phyloP scores from a whole-genome alignment of 495 filamentous ascomycete genomes.

The Pyrenula massariospora region DNA sequence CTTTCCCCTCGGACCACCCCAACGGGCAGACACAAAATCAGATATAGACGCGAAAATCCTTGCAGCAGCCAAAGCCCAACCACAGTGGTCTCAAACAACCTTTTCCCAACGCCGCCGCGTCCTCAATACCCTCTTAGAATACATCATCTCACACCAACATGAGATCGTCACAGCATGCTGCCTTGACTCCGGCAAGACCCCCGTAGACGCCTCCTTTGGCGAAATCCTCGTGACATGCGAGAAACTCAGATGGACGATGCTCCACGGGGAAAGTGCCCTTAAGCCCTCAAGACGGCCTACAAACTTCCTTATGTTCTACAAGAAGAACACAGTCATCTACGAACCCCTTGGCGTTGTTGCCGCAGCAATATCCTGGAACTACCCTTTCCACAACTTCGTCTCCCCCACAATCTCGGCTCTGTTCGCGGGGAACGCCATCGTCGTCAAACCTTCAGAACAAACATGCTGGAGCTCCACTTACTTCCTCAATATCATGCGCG shows the following conservation, averaged over 20 bases:
- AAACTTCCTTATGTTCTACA: constrained; percentile 91
- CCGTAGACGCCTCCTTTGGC: constrained; percentile 83
- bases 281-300: constrained; percentile 58
- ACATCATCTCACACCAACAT: constrained; percentile 81
- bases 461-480: constrained; percentile 82
- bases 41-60: neutral
- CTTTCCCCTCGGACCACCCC: neutral
- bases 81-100: constrained; percentile 66
- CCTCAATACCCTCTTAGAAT: constrained; percentile 69
- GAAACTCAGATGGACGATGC: constrained; percentile 89
- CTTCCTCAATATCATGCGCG: constrained; percentile 65
- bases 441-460: constrained; percentile 87
- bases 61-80: constrained; percentile 57
- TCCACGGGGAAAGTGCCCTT: constrained; percentile 79
- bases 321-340: constrained; percentile 80
- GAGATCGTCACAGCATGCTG: constrained; percentile 76
- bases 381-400: constrained; percentile 88
- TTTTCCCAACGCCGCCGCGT: constrained; percentile 71
- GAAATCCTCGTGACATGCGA: constrained; percentile 90
- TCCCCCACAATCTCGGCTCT: constrained; percentile 81
- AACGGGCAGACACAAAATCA: neutral
- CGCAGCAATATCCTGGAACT: constrained; percentile 95
- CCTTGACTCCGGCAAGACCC: constrained; percentile 94
- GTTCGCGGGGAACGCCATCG: constrained; percentile 83
- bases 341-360: constrained; percentile 90